phyloP scores from a whole-genome alignment of 441 rosid species.

The Erodium texanum region DNA sequence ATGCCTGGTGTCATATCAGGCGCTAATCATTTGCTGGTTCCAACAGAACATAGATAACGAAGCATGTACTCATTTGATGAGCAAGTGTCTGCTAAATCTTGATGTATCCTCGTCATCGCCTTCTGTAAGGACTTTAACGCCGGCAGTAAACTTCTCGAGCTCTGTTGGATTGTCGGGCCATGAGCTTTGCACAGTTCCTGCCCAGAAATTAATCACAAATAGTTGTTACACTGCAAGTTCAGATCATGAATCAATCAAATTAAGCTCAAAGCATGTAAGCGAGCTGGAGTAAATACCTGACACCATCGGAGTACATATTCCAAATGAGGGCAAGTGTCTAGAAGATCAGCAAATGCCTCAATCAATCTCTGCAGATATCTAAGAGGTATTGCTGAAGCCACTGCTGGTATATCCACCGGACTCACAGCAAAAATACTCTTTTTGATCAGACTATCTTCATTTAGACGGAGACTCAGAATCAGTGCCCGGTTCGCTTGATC shows the following conservation, averaged over 20 bases:
- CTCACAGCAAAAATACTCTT: constrained; percentile 64
- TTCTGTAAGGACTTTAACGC: constrained; percentile 75
- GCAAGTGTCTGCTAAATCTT: constrained; percentile 86
- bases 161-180: constrained; percentile 68
- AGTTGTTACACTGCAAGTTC: too few species aligned
- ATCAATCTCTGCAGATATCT: constrained; percentile 72
- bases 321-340: constrained; percentile 86
- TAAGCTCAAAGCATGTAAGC: too few species aligned
- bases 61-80: constrained; percentile 85
- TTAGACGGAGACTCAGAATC: constrained; percentile 78
- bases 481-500: constrained; percentile 66
- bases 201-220: not conserved
- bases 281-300: constrained; percentile 54
- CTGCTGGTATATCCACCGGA: constrained; percentile 60
- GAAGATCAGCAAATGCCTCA: constrained; percentile 70
- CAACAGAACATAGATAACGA: constrained; percentile 59
- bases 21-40: constrained; percentile 23
- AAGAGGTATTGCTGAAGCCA: constrained; percentile 52
- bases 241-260: not conserved
- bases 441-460: constrained; percentile 69
- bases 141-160: constrained; percentile 71
- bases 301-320: constrained; percentile 87
- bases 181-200: constrained; percentile 87
- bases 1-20: too few species aligned
- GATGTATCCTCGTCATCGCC: constrained; percentile 75